Base-by-base conservation (phyloP, 1,139 yeast genomes). In the Yamadazyma atlantica region DNA sequence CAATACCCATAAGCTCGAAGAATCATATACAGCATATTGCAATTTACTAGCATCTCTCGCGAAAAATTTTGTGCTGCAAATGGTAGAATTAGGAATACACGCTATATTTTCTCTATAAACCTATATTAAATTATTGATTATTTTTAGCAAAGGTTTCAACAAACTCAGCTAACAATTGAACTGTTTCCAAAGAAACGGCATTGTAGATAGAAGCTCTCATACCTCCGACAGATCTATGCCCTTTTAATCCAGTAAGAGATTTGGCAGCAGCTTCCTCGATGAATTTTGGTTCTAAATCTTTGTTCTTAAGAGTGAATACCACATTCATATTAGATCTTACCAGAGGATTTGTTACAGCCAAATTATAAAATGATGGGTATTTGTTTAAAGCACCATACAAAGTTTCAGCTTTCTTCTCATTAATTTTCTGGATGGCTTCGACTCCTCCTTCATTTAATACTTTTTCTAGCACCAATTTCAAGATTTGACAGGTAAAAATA, bases 221-320 rank as follows among this genome's bases (percentile, higher is more conserved):
- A 28, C 98, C 98, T 34, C 97, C 97, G 34, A 92, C 97, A 8
- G 96, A 86, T 60, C 98, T 79, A 60, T 92, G 97, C 19, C 98
- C 98, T 66, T 90, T 88, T 53, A 92, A 73, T 3, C 97, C 97
- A 11, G 79, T 66, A 46, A 90, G 69, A 1, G 62, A 56, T 15
- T 67, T 69, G 29, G 58, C 69, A 31, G 65, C 75, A 18, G 77
- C 79, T 36, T 73, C 80, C 44, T 77, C 66, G 44, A 90, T 57
- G 63, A 90, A 90, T 46, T 73, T 66, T 3, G 73, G 73, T 54
- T 89, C 96, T 40, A 79, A 60, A 2, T 78, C 85, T 8, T 64
- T 70, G 27, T 71, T 78, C 27, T 78, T 76, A 35, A 88, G 64
- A 19, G 87, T 88, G 72, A 92, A 92, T 4, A 90, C 96, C 43